Evolutionary conservation across 2,329 filamentous ascomycete species (phyloP), one percentile per base, ranked within the genome.

Genomic region (Dactylellina leptospora): DNA sequence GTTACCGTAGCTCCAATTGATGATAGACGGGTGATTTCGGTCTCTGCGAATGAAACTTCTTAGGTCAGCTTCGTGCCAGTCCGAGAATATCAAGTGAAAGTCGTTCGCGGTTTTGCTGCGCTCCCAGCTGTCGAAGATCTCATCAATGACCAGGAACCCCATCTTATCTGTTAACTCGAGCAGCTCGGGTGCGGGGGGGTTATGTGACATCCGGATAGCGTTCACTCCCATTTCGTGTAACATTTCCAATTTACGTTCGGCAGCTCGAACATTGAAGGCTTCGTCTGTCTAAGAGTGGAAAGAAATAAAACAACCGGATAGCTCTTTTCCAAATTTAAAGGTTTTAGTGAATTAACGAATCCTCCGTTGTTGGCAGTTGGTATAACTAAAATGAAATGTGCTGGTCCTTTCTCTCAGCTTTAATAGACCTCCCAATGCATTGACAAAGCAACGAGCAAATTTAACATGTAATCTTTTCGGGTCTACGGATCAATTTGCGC

Each of bases 61-160:
- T 3, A 85, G 79, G 60, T 85, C 84, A 0, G 83, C 78, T 77
- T 86, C 84, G 68, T 82, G 79, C 84, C 84, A 86, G 50, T 85
- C 84, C 0, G 77, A 27, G 63, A 85, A 86, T 69, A 85, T 81
- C 13, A 82, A 75, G 71, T 84, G 82, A 74, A 83, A 85, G 75
- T 85, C 84, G 70, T 83, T 82, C 0, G 73, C 70, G 0, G 78
- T 82, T 86, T 47, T 86, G 18, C 77, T 70, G n/a, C 45, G 75
- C n/a, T 79, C 74, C 84, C 84, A 86, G 6, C 76, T 78, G 75
- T 86, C 84, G 73, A 85, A 86, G 16, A 84, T 82, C 77, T 86
- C 84, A 72, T 85, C 82, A 36, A 85, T 76, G 2, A 85, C 82
- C 2, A 86, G 50, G 64, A 85, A 81, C 0, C 84, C 84, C 76